Evolutionary conservation across 495 filamentous ascomycete species (phyloP), one percentile per base, ranked within the genome.

Genomic region (Pyrenula aspistea): DNA sequence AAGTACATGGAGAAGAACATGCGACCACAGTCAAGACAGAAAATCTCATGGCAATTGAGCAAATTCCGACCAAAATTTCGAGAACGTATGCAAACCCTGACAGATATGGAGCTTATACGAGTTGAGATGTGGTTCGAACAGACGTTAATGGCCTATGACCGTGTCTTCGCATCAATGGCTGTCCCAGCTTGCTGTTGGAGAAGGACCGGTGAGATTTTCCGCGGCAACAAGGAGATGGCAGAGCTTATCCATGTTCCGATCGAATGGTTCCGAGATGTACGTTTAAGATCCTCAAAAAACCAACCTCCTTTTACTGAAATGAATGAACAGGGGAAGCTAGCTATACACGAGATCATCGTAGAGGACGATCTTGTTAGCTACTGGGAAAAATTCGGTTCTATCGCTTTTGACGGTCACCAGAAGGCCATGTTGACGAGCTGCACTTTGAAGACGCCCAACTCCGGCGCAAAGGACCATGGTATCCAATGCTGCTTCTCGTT

Each of bases 81-180:
- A 56, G 94, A 97, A 66, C 87, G 91, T 67, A 92, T 95, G 73
- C 89, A 96, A 60, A 81, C 75, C 25, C 72, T 97, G 61, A 95
- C 87, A 12, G 92, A 96, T 71, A 85, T 95, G 63, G 87, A 97
- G 67, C 79, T 99, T 11, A 86, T 96, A 4, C 78, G 89, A 51
- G 92, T 95, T 53, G 93, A 99, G 67, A 95, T 96, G 87, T 96
- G 93, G 92, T 96, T 99, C 63, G 93, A 99, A 66, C 81, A 84
- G 55, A 91, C 83, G 51, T 72, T 99, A 57, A 89, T 97, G 83
- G 93, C 96, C 65, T 96, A 96, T 62, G 93, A 99, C 67, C 88
- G 93, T 47, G 89, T 99, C 10, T 99, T 99, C 71, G 94, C 93
- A 12, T 94, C 89, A 68, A 97, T 99, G 93, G 92, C 93, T 22